phyloP scores from a whole-genome alignment of 768 basidiomycete species.

The Lactifluus pinguis region DNA sequence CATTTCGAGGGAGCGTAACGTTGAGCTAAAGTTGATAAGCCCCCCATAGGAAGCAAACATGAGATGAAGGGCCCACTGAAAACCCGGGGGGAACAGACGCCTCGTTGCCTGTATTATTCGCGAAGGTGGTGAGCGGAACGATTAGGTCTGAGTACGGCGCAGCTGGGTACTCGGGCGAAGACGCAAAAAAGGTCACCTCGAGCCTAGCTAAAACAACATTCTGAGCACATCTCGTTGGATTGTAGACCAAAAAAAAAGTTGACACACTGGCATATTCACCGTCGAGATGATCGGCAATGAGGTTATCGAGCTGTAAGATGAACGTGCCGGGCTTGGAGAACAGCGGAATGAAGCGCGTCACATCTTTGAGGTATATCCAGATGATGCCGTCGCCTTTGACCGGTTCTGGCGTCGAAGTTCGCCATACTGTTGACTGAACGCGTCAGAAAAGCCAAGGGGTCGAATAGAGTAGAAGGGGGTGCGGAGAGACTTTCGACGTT shows the following conservation, averaged over 20 bases:
- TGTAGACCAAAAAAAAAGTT: not conserved
- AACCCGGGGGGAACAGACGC: not conserved
- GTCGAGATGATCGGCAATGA: conserved; percentile 36
- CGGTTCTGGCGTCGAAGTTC: not conserved
- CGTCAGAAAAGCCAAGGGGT: not conserved
- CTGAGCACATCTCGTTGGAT: not conserved
- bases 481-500: not conserved
- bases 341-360: not conserved
- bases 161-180: conserved; percentile 34
- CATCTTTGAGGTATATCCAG: not conserved
- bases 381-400: not conserved
- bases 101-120: conserved; percentile 38
- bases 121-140: conserved; percentile 58
- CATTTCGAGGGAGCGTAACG: conserved; percentile 60
- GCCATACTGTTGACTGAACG: not conserved
- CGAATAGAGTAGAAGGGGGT: not conserved
- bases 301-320: conserved; percentile 66
- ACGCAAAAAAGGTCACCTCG: conserved; percentile 61
- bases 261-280: not conserved
- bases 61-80: not conserved
- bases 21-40: conserved; percentile 36
- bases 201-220: conserved; percentile 40
- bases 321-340: conserved; percentile 35
- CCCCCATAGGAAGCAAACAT: not conserved
- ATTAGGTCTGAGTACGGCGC: conserved; percentile 54